These are phyloP conservation scores for Cajanus cajan DNA, from an alignment of 306 rosid species.

Conservation along the genomic window DNA sequence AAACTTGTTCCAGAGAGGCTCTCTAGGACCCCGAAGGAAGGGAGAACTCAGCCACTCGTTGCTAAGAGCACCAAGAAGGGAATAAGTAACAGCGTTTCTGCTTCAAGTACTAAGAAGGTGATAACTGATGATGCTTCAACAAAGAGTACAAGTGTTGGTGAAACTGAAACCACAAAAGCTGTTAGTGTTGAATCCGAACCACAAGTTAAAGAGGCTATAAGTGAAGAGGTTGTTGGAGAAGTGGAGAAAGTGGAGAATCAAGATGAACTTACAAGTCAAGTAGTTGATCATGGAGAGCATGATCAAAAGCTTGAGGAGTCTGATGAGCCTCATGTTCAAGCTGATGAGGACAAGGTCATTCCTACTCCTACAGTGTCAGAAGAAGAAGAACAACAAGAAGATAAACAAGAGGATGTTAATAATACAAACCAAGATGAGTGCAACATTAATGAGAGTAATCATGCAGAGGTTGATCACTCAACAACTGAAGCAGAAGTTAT, in stretches of 20 bases:
- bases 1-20: conserved; percentile 19
- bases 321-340: conserved; percentile 5
- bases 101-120: conserved; percentile 37
- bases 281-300: not conserved
- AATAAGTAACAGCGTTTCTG: not conserved
- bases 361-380: conserved; percentile 35
- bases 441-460: not conserved
- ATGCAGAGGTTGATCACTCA: conserved; percentile 22
- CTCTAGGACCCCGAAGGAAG: conserved; percentile 25
- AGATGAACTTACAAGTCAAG: not conserved
- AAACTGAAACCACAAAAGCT: not conserved
- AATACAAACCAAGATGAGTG: conserved; percentile 25
- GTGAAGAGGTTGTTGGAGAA: conserved; percentile 11
- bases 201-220: conserved; percentile 29
- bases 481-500: conserved; percentile 33
- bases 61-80: conserved; percentile 38
- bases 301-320: conserved; percentile 26
- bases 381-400: conserved; percentile 23
- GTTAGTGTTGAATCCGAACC: conserved; percentile 13
- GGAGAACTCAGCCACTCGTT: not conserved
- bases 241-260: conserved; percentile 12
- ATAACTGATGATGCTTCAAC: not conserved
- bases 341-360: conserved; percentile 24
- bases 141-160: not conserved
- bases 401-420: conserved; percentile 20